A percentile compares a stretch with the other conserved stretches of the same genome.
phyloP scores from a whole-genome alignment of 345 rosid species.

The Cochlearia excelsa region DNA sequence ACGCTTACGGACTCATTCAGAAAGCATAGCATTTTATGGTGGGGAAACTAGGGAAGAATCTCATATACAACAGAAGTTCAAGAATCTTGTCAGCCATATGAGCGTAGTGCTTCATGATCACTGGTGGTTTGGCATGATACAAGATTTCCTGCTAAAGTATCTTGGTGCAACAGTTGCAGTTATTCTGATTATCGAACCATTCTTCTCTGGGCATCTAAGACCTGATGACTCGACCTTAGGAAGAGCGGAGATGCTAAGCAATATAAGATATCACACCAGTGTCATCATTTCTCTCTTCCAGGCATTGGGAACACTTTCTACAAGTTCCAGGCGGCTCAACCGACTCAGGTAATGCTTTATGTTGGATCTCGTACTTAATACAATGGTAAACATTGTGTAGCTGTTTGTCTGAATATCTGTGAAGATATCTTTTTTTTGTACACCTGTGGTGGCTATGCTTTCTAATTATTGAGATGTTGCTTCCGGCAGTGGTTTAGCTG shows the following conservation, averaged over 20 bases:
- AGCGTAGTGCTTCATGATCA: constrained; percentile 78
- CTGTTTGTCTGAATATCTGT: not conserved
- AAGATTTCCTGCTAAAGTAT: constrained; percentile 91
- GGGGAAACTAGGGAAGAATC: constrained; percentile 91
- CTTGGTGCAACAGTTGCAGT: constrained; percentile 97
- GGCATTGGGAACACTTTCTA: constrained; percentile 89
- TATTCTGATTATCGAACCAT: constrained; percentile 90
- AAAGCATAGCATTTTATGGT: constrained; percentile 97
- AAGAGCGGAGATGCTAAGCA: constrained; percentile 97
- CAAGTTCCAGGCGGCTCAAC: constrained; percentile 83
- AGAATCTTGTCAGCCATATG: constrained; percentile 68
- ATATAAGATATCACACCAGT: constrained; percentile 96
- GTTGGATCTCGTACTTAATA: constrained; percentile 19
- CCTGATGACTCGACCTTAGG: constrained; percentile 89
- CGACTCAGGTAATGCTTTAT: constrained; percentile 77
- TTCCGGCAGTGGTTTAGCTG: constrained; percentile 87
- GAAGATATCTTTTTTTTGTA: constrained; percentile 2
- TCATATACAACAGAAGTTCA: constrained; percentile 86
- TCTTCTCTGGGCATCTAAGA: constrained; percentile 86
- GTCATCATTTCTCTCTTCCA: constrained; percentile 89
- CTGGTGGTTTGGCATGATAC: constrained; percentile 99
- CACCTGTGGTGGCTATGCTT: constrained; percentile 9
- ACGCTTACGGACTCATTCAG: constrained; percentile 95
- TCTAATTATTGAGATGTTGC: constrained; percentile 24
- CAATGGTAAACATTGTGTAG: constrained; percentile 10